Conservation (phyloP, 495 filamentous ascomycete genomes). For the Lasiosphaeris hirsuta region DNA sequence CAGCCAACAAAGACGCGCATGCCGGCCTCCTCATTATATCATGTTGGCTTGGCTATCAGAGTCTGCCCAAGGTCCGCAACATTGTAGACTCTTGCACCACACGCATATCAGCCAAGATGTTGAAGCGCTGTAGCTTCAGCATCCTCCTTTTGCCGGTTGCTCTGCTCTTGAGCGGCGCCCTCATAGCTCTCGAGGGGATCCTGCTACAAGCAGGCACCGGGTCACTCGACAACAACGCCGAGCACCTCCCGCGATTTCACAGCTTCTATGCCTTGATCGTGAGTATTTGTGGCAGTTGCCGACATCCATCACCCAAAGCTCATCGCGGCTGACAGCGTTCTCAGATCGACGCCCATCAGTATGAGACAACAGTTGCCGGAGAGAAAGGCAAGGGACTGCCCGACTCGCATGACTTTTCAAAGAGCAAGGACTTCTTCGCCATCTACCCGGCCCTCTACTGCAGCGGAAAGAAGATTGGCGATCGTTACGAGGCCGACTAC, state of each 20-base stretch:
- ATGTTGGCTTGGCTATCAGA: no score
- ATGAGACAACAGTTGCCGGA: not conserved
- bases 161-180: not conserved
- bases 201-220: slow-evolving; percentile 6
- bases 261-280: not conserved
- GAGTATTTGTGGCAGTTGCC: no score
- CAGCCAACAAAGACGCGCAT: no score
- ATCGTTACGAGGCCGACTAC: slow-evolving; percentile 3
- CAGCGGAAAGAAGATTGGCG: slow-evolving; percentile 2
- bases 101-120: not conserved
- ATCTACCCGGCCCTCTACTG: slow-evolving; percentile 13
- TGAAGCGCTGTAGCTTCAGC: slow-evolving; percentile 1
- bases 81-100: no score
- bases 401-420: slow-evolving; percentile 7
- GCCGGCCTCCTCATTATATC: no score
- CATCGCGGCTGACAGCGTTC: no score
- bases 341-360: slow-evolving; percentile 7
- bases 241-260: not conserved
- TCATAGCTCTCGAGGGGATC: not conserved
- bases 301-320: no score
- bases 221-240: slow-evolving; percentile 3
- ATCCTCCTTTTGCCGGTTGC: slow-evolving; percentile 4
- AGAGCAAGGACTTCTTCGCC: slow-evolving; percentile 12
- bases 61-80: no score
- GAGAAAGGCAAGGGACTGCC: slow-evolving; percentile 3